Evolutionary conservation across 352 stramenopile genomes (phyloP), one percentile per base, ranked within the genome.

Genomic region (Globisporangium canariense): DNA sequence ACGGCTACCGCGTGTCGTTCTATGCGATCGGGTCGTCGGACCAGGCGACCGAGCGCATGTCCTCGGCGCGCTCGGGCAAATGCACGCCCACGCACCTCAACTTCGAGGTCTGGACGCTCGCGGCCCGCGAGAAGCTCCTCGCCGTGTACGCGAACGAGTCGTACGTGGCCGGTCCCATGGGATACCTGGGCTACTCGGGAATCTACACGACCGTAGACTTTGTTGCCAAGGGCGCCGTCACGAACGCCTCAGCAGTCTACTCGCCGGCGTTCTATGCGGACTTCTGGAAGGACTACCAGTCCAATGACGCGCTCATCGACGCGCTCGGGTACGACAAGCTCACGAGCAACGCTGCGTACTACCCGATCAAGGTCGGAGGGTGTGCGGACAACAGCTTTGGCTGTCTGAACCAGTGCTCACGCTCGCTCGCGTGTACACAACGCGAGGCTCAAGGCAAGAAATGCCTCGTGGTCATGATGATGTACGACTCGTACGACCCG

Each of bases 1-100:
- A 72, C 10, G 68, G 71, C 30, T 75, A 74, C 36, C 40, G 56
- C 10, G 62, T 78, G 14, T 69, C 71, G 18, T 58, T 64, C 55
- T 69, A 66, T 60, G 55, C 32, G 16, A 41, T 70, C 16, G 59
- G 34, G 0, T 13, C 14, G 13, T 58, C 45, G 0, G 30, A 51
- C 14, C 49, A 62, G 9, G 50, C 62, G 14, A 73, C 66, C 6
- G 11, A 80, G 58, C 71, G 74, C 45, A 81, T 80, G 71, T 75
- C 76, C 3, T 73, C 66, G 0, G 72, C 61, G 0, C 52, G 51
- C 9, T 60, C 67, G 0, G 79, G 79, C 7, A 13, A 70, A 0
- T 89, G 77, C 28, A 86, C 71, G 0, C 83, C 80, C 22, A 80
- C 71, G 4, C 81, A 93, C 47, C 1, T 81, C 9, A 91, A 90